A percentile compares a stretch with the other conserved stretches of the same genome.
These are phyloP conservation scores for Phytopythium chamaehyphon DNA, from an alignment of 352 stramenopile genomes.

Conservation along the genomic window DNA sequence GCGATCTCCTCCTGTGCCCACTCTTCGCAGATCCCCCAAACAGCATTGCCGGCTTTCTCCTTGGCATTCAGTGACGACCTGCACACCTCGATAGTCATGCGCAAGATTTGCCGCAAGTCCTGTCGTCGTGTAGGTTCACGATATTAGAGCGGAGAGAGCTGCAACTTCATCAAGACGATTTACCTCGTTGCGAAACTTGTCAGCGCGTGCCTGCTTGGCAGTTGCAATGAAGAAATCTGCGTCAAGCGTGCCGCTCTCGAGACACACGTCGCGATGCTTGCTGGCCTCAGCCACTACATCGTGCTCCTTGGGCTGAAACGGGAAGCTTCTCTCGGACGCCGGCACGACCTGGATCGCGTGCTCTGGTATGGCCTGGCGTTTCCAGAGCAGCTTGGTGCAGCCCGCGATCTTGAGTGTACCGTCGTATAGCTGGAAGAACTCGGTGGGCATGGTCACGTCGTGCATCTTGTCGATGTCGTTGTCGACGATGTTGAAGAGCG, in stretches of 20 bases:
- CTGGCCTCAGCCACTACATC: conserved; percentile 5
- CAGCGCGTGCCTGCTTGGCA: conserved; percentile 1
- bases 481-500: conserved; percentile 31
- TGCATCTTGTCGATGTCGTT: conserved; percentile 65
- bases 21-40: conserved; percentile 8
- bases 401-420: conserved; percentile 68
- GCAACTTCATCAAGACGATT: background rate
- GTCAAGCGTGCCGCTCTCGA: conserved; percentile 1
- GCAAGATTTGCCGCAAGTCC: conserved; percentile 11
- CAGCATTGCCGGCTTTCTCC: background rate
- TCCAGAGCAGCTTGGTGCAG: conserved; percentile 73
- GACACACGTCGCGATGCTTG: background rate
- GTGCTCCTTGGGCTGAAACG: conserved; percentile 15
- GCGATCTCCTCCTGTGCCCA: conserved; percentile 4
- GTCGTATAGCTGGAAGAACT: conserved; percentile 84
- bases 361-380: conserved; percentile 22
- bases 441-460: conserved; percentile 62
- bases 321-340: conserved; percentile 15
- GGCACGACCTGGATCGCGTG: conserved; percentile 23
- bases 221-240: conserved; percentile 2
- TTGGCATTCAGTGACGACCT: background rate
- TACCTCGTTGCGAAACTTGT: conserved; percentile 13
- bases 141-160: too few species aligned
- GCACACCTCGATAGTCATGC: conserved; percentile 2
- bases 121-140: background rate